These are phyloP conservation scores for Graphilbum fragrans DNA, from an alignment of 2,329 filamentous ascomycete genomes.

Conservation along the genomic window DNA sequence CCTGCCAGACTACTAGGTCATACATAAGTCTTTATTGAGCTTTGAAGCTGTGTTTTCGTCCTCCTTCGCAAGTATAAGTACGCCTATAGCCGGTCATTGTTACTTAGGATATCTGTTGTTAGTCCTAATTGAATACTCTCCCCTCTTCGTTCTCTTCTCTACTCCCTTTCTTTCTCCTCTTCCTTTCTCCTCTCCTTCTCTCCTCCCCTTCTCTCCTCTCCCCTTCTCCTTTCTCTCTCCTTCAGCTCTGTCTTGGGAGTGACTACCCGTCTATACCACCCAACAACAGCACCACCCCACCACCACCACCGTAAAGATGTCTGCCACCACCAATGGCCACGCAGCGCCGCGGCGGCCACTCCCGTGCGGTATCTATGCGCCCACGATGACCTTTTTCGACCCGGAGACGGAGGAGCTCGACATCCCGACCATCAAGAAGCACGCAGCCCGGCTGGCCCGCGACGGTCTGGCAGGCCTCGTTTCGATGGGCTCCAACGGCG, in stretches of 20 bases:
- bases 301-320: too few species aligned
- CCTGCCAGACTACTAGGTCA: neutral
- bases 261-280: neutral
- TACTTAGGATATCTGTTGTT: neutral
- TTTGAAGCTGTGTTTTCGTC: neutral
- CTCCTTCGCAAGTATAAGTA: neutral
- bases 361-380: slow-evolving; percentile 74
- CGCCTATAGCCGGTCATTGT: neutral
- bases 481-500: slow-evolving; percentile 82
- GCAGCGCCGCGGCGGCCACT: slow-evolving; percentile 40
- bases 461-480: slow-evolving; percentile 73
- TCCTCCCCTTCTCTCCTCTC: slow-evolving; percentile 1
- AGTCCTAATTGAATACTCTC: too few species aligned
- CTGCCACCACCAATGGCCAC: slow-evolving; percentile 17
- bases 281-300: neutral
- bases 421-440: slow-evolving; percentile 64
- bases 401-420: slow-evolving; percentile 75
- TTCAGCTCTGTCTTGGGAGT: neutral
- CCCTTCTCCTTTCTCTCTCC: slow-evolving; percentile 5
- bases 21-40: neutral
- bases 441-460: slow-evolving; percentile 64
- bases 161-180: slow-evolving; percentile 12
- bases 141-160: slow-evolving; percentile 10
- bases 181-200: neutral
- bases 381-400: slow-evolving; percentile 86